Base-by-base conservation (phyloP, 176 grass and related monocot species). In the Metroxylon sagu region DNA sequence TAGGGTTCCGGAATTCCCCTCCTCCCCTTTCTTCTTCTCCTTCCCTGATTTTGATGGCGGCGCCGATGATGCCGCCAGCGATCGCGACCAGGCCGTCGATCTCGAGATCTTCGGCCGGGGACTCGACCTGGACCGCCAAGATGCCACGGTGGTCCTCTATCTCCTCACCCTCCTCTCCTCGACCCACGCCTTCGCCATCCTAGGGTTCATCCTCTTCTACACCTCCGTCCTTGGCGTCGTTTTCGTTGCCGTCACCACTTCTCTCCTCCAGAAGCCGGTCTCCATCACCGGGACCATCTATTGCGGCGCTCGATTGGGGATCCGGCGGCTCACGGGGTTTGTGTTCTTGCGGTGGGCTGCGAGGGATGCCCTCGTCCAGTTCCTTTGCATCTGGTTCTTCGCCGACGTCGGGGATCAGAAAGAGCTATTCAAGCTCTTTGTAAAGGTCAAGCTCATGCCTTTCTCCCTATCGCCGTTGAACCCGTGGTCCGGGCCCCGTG, bases 331-430 rank as follows among this genome's bases (percentile, higher is more conserved):
- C 57, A 80, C 76, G 0, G 77, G 68, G n/a, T 82, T 90, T 50
- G 57, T 80, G 18, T 90, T 96, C 77, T 71, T 90, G 57, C 61
- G 83, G 25, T 96, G 92, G 92, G 86, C 87, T 0, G 79, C 85
- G 1, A 79, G 88, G 18, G 92, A 90, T 16, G 86, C 77, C 0
- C 69, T 96, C 3, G 79, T 86, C 48, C 92, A 91, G 75, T 74
- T 96, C 62, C 80, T 96, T 30, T 90, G 80, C 18, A 52, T 87
- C 27, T 87, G 83, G 80, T 96, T 96, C 80, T 88, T 96, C 8
- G 72, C 80, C 3, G 86, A 90, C 17, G 73, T 90, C 28, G 77
- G 81, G 3, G 92, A 90, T 58, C 86, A 96, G 65, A 54, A 77
- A n/a, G 79, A 85, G 65, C 68, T 90, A 17, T 90, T 96, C 67